phyloP scores from a whole-genome alignment of 2,329 filamentous ascomycete species.

The Talaromyces piceae region DNA sequence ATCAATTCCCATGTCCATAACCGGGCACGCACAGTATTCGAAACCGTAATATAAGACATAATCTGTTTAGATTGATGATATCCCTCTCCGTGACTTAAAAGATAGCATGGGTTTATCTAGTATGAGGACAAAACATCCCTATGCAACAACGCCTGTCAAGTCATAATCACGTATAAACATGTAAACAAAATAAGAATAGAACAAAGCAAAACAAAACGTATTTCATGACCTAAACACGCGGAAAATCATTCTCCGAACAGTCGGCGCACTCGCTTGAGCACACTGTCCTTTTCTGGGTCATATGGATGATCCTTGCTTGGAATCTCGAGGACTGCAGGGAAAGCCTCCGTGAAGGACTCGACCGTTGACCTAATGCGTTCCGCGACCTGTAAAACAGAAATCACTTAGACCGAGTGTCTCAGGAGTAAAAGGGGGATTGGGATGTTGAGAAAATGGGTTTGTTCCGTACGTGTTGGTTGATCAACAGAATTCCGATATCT shows the following conservation, averaged over 20 bases:
- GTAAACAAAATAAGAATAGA: neutral
- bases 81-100: neutral
- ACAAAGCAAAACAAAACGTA: neutral
- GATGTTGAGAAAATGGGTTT: neutral
- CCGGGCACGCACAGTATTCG: too few species aligned
- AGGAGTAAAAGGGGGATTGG: neutral
- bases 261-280: constrained; percentile 76
- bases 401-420: constrained; percentile 9
- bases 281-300: constrained; percentile 97
- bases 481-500: constrained; percentile 92
- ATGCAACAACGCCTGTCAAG: constrained; percentile 8
- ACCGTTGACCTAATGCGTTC: constrained; percentile 87
- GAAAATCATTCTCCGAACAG: constrained; percentile 52
- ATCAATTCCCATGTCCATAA: too few species aligned
- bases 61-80: too few species aligned
- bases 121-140: neutral
- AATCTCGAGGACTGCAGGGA: constrained; percentile 93
- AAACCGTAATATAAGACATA: too few species aligned
- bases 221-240: neutral
- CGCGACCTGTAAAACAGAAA: constrained; percentile 59
- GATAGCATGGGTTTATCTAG: neutral
- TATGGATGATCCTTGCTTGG: constrained; percentile 99
- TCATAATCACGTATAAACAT: constrained; percentile 7
- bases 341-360: constrained; percentile 87
- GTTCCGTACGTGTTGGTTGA: constrained; percentile 83